Percentiles rank a stretch among this genome's conserved stretches.
Evolutionary conservation across 202 grass and related monocot species (phyloP).

Genomic region (Panicum hallii): DNA sequence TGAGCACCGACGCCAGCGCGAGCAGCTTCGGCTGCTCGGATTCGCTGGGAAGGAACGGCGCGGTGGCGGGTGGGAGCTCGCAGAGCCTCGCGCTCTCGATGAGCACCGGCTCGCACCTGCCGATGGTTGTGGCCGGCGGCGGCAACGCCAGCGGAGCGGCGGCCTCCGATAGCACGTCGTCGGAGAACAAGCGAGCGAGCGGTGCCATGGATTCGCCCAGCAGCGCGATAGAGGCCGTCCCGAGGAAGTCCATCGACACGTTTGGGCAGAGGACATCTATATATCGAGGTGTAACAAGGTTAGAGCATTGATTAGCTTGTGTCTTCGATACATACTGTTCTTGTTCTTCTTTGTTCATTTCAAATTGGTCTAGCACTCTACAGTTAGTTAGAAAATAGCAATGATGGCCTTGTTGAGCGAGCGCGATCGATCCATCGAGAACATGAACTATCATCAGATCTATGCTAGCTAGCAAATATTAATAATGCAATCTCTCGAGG

Average conservation of each 20-base stretch:
- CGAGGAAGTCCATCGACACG: conserved; percentile 80
- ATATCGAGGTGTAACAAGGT: conserved; percentile 94
- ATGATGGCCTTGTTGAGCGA: conserved; percentile 21
- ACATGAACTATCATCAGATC: conserved; percentile 32
- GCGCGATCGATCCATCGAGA: conserved; percentile 30
- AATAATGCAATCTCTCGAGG: conserved; percentile 18
- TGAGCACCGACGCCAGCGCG: conserved; percentile 55
- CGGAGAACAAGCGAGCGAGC: conserved; percentile 65
- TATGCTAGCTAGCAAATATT: conserved; percentile 1
- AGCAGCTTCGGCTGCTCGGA: conserved; percentile 52
- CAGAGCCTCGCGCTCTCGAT: conserved; percentile 88
- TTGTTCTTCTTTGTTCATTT: conserved; percentile 22
- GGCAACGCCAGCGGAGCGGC: conserved; percentile 42
- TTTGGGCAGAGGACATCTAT: conserved; percentile 95
- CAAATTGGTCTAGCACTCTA: conserved; percentile 32
- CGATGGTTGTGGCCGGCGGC: conserved; percentile 33
- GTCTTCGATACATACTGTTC: conserved; percentile 22
- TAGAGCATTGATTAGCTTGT: conserved; percentile 36
- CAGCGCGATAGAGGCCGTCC: conserved; percentile 54
- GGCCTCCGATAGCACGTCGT: conserved; percentile 72
- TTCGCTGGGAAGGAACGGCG: conserved; percentile 50
- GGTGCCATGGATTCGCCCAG: conserved; percentile 64
- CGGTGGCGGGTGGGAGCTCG: conserved; percentile 45
- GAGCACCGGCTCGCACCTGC: conserved; percentile 68
- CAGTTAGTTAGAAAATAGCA: conserved; percentile 22